Evolutionary conservation across 2,329 filamentous ascomycete species (phyloP), one percentile per base, ranked within the genome.

Genomic region (Cladosporium sp.): DNA sequence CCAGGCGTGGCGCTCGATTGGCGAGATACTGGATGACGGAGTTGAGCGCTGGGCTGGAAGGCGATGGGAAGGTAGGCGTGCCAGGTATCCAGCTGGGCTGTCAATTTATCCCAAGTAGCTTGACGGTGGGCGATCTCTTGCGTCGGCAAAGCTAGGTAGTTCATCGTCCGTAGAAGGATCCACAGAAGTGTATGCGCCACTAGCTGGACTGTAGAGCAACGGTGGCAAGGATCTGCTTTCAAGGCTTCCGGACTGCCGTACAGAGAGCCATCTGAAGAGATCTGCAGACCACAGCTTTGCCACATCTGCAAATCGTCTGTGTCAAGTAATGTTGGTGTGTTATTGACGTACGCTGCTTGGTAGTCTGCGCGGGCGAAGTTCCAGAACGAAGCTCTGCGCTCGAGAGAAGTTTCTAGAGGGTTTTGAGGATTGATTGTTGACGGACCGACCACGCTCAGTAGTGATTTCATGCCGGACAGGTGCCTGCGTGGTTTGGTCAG

Each of bases 171-270:
- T 0, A 84, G 80, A 55, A 86, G 77, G 13, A 88, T 78, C 83
- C 84, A 88, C 2, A 87, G 79, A 2, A 88, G 68, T 0, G 82
- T 82, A 63, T 88, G 87, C 19, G 80, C 81, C 48, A 85, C 82
- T 47, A 85, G 61, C 44, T 71, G 63, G 12, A 62, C 60, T 3
- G 64, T 61, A n/a, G 60, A 60, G 19, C 65, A 63, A 20, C 61
- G 62, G 51, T 68, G 63, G 13, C 56, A 51, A 3, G 63, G 75
- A 57, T 87, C 85, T 68, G 86, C 82, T 60, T 78, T 80, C 73
- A 84, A 81, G 17, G 77, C 68, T 51, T 70, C 69, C 61, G 78
- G 60, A 58, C 78, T 65, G 60, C 73, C 64, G 73, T 77, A 74
- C 0, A 71, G 55, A 1, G 61, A 76, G 34, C 82, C 82, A 52